phyloP scores from a whole-genome alignment of 2,329 filamentous ascomycete species.

The Colletotrichum lindemuthianum region DNA sequence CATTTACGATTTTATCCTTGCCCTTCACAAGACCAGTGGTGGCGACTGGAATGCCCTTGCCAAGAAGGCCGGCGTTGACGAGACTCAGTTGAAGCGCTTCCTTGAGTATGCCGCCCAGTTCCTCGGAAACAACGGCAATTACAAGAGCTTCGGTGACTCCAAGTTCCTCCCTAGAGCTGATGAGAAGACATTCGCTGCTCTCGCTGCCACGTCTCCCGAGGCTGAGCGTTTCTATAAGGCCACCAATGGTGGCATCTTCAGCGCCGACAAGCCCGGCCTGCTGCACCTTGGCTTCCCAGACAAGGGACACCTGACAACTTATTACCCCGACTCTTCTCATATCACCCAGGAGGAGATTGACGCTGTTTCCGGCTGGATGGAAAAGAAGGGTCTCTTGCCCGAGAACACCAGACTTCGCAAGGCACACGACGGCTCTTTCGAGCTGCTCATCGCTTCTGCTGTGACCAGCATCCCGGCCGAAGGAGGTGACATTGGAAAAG shows the following conservation, averaged over 20 bases:
- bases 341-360: constrained; percentile 82
- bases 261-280: constrained; percentile 68
- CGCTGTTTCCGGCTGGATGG: constrained; percentile 77
- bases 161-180: constrained; percentile 83
- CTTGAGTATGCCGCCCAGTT: constrained; percentile 83
- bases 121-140: constrained; percentile 83
- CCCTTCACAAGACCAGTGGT: constrained; percentile 71
- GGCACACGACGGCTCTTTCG: constrained; percentile 69
- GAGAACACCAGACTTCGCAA: constrained; percentile 84
- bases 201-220: constrained; percentile 70
- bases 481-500: constrained; percentile 76
- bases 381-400: constrained; percentile 74
- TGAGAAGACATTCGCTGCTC: constrained; percentile 69
- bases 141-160: constrained; percentile 87
- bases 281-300: constrained; percentile 83
- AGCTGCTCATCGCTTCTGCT: constrained; percentile 79
- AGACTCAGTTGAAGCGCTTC: constrained; percentile 73
- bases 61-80: constrained; percentile 70
- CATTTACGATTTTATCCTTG: constrained; percentile 84
- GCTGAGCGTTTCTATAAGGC: constrained; percentile 73
- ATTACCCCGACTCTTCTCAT: constrained; percentile 79
- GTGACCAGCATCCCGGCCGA: constrained; percentile 65
- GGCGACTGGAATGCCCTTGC: constrained; percentile 79
- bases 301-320: constrained; percentile 81
- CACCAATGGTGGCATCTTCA: constrained; percentile 78